Base-by-base conservation (phyloP, 176 grass and related monocot species). In the Rhipidocladum racemiflorum region DNA sequence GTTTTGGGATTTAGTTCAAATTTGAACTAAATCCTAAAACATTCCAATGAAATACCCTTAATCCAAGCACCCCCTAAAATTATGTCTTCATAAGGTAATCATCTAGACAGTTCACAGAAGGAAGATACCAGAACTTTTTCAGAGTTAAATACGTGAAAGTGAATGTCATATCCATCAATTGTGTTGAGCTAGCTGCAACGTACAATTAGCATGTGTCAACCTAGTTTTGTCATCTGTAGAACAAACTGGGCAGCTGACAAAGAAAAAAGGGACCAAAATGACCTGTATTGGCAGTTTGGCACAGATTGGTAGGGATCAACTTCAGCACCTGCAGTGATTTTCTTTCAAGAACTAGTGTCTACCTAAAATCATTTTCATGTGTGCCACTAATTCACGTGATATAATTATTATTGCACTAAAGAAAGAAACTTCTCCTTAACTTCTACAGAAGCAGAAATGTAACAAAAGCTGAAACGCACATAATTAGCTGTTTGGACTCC, bases 341-440 rank as follows among this genome's bases (percentile, higher is more conserved):
- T 59, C n/a, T 53, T 85, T 70, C 32, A n/a, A 70, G 43, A 77
- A 85, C 4, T 6, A 38, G n/a, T 21, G 46, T 70, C 16, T 6
- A 49, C 17, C 2, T 45, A 25, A 17, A 60, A 69, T 14, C 23
- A 36, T 63, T 68, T 62, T 62, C 32, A 39, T 39, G 29, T 13
- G 32, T 49, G 43, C 23, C 43, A 50, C 16, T 49, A 24, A 61
- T 61, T 63, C 13, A 48, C 23, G 10, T 61, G 1, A 48, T 12
- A 62, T 49, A 32, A 38, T 62, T 17, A 63, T 73, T 63, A 73
- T 6, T 14, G 5, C 40, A 49, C 27, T 62, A 35, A 73, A 62
- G 2, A 59, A 15, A 39, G 11, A 25, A 39, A 73, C 2, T 48
- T 71, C 24, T 51, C 5, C 3, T 18, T 17, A 30, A 29, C 16